Evolutionary conservation across 805 yeast species (phyloP).

Genomic region (Isabelozyma rhagii): DNA sequence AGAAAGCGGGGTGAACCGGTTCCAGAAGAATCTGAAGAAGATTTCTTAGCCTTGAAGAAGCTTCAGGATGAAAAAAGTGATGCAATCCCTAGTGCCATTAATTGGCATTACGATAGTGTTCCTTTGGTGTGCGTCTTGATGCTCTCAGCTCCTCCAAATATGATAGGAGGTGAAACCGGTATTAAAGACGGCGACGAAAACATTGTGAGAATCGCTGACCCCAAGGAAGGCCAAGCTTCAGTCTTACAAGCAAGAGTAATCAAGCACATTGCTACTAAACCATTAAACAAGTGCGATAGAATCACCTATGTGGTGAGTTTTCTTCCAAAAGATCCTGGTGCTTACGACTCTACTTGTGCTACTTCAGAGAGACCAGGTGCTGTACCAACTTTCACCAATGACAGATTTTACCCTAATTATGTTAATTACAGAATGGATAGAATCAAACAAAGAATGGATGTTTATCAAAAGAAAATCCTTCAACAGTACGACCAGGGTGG

Average conservation of each 20-base stretch:
- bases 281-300: conserved; percentile 21
- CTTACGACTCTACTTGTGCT: conserved; percentile 1
- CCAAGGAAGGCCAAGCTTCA: conserved; percentile 49
- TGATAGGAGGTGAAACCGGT: conserved; percentile 9
- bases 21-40: background rate
- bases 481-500: conserved; percentile 1
- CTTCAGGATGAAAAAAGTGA: conserved; percentile 1
- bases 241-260: conserved; percentile 47
- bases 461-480: conserved; percentile 8
- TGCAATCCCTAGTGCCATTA: conserved; percentile 1
- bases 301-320: conserved; percentile 3
- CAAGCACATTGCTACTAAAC: conserved; percentile 47
- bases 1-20: background rate
- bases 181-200: conserved; percentile 12
- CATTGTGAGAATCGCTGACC: conserved; percentile 23
- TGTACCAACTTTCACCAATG: conserved; percentile 1
- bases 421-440: conserved; percentile 4
- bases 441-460: conserved; percentile 3
- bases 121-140: conserved; percentile 6
- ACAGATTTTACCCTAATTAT: conserved; percentile 3
- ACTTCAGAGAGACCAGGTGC: conserved; percentile 2
- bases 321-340: conserved; percentile 2
- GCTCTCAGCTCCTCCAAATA: conserved; percentile 3
- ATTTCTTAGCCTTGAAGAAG: background rate
- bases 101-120: background rate